phyloP scores from a whole-genome alignment of 306 rosid genomes.

The Inga leiocalycina region DNA sequence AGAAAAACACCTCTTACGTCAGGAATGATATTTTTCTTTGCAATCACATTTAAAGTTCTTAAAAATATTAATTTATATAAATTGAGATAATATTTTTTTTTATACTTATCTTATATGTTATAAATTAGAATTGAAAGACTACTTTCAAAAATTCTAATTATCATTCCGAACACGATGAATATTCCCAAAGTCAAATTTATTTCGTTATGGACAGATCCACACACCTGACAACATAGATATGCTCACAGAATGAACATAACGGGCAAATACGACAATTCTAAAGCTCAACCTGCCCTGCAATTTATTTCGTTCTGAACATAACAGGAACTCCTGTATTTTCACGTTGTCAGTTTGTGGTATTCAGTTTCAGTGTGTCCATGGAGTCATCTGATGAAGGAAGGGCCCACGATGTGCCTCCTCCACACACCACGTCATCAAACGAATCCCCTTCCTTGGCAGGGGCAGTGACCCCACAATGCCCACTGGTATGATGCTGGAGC shows the following conservation, averaged over 20 bases:
- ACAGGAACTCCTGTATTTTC: no score
- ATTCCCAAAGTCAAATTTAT: background rate
- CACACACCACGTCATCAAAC: slow-evolving; percentile 78
- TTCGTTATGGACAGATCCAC: background rate
- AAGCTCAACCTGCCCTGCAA: background rate
- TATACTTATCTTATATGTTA: no score
- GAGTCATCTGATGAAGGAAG: slow-evolving; percentile 44
- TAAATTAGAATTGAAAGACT: no score
- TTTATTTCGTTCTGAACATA: no score
- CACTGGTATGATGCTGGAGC: slow-evolving; percentile 57
- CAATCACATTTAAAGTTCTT: no score
- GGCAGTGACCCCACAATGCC: slow-evolving; percentile 61
- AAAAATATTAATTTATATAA: no score
- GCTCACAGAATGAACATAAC: background rate
- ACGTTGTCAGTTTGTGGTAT: no score
- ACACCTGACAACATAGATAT: background rate
- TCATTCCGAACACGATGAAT: background rate
- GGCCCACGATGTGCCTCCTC: slow-evolving; percentile 46
- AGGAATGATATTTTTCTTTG: background rate
- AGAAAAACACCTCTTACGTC: background rate
- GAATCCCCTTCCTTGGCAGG: slow-evolving; percentile 53
- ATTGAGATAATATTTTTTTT: no score
- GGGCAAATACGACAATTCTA: background rate
- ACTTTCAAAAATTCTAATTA: no score
- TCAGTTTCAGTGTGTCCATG: slow-evolving; percentile 14